phyloP scores from a whole-genome alignment of 805 yeast genomes.

The Starmerella apicola region DNA sequence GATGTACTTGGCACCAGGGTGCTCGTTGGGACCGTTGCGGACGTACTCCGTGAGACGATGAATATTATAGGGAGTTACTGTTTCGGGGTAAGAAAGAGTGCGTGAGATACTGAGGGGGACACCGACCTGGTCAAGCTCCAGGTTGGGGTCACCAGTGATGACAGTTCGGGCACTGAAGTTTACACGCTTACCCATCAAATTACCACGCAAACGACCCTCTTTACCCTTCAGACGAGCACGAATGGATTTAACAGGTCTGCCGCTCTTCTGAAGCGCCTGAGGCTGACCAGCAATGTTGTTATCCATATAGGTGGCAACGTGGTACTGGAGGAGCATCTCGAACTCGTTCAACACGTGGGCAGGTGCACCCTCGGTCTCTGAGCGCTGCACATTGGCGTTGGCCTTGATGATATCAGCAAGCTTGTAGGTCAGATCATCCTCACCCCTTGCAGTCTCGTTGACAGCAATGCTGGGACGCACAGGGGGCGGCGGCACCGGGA shows the following conservation, averaged over 20 bases:
- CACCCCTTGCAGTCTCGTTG: conserved; percentile 96
- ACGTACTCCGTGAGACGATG: conserved; percentile 86
- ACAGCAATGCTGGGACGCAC: conserved; percentile 98
- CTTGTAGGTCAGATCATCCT: conserved; percentile 96
- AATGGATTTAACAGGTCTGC: conserved; percentile 95
- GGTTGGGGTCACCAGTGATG: conserved; percentile 96
- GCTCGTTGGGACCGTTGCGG: conserved; percentile 97
- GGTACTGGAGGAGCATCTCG: conserved; percentile 89
- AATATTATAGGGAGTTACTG: conserved; percentile 94
- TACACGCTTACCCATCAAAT: conserved; percentile 98
- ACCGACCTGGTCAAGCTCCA: conserved; percentile 97
- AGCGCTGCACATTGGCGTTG: conserved; percentile 88
- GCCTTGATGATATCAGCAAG: conserved; percentile 95
- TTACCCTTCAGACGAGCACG: conserved; percentile 99
- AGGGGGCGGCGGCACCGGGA: conserved; percentile 99
- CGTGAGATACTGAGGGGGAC: conserved; percentile 95
- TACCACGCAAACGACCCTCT: conserved; percentile 97
- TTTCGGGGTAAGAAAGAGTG: conserved; percentile 91
- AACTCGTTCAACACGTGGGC: conserved; percentile 96
- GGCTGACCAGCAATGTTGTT: conserved; percentile 99
- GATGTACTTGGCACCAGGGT: conserved; percentile 98
- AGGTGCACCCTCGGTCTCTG: conserved; percentile 98
- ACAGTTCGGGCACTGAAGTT: conserved; percentile 98
- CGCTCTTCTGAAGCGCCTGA: conserved; percentile 95
- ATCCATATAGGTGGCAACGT: conserved; percentile 98